Base-by-base conservation (phyloP, 176 grass and related monocot species). In the Poa pratensis region DNA sequence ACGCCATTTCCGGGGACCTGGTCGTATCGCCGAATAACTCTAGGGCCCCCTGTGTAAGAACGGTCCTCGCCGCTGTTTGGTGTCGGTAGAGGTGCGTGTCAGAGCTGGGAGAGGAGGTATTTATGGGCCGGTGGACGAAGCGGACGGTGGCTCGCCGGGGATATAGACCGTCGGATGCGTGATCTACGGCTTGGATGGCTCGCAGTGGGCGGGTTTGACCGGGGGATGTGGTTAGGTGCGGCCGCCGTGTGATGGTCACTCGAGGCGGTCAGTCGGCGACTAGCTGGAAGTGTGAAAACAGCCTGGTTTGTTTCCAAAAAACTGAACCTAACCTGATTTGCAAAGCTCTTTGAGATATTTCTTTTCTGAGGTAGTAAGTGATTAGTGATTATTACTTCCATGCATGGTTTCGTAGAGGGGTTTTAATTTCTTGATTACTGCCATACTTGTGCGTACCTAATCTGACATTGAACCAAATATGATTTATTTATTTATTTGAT, bases 1-100 rank as follows among this genome's bases (percentile, higher is more conserved):
- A 97, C 40, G 94, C 92, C 94, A 97, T 97, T 59, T 48, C 66
- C 22, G 45, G 71, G 87, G 80, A 69, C 32, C 54, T 6, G 9
- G 45, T 18, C 30, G 51, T 1, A n/a, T 77, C 67, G 37, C 5
- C 4, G 1, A 5, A n/a, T 16, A 55, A 49, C 23, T 18, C 3
- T 6, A 9, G 19, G 46, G 19, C 3, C 24, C 55, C 19, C 16
- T n/a, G 9, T 16, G 79, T 59, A 77, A 59, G 30, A 79, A 5
- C 63, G 23, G 57, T 24, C 68, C 79, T 46, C 53, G 58, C 16
- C 34, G 69, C 75, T 48, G 51, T 28, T 71, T 26, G 26, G 26
- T 48, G 27, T 45, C 84, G 55, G 83, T 50, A 46, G 61, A 30
- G 45, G 77, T 54, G 40, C 9, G 74, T 58, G 66, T 43, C 37